Conservation (phyloP, 2,329 filamentous ascomycete species). For the Arthroderma uncinatum region DNA sequence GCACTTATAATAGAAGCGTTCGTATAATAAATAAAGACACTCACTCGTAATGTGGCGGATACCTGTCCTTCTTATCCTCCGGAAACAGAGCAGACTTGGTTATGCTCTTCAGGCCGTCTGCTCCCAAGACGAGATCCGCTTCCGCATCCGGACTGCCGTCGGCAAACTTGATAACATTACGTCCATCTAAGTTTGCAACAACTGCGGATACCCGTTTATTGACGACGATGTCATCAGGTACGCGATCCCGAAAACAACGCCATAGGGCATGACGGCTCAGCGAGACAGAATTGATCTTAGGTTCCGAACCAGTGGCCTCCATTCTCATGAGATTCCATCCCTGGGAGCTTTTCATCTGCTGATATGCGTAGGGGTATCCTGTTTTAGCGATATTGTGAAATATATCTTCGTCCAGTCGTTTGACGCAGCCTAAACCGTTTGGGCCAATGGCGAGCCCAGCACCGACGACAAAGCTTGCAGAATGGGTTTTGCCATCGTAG, state of each 20-base stretch:
- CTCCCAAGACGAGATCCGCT: slow-evolving; percentile 35
- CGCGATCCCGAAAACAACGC: slow-evolving; percentile 26
- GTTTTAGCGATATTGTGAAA: slow-evolving; percentile 23
- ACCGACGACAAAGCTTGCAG: slow-evolving; percentile 28
- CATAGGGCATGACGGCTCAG: slow-evolving; percentile 32
- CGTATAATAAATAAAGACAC: slow-evolving; percentile 7
- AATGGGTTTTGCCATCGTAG: slow-evolving; percentile 19
- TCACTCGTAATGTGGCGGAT: slow-evolving; percentile 33
- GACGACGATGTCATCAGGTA: slow-evolving; percentile 27
- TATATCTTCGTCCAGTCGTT: slow-evolving; percentile 28
- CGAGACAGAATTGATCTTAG: slow-evolving; percentile 24
- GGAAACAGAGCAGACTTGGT: slow-evolving; percentile 30
- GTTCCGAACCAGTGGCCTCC: slow-evolving; percentile 10
- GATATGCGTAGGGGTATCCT: slow-evolving; percentile 27
- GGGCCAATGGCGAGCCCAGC: slow-evolving; percentile 30
- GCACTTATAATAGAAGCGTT: not conserved
- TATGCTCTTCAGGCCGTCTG: slow-evolving; percentile 33
- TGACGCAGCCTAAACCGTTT: slow-evolving; percentile 32
- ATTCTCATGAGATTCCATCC: slow-evolving; percentile 26
- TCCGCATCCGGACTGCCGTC: slow-evolving; percentile 25
- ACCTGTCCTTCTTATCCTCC: slow-evolving; percentile 23
- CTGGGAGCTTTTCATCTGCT: slow-evolving; percentile 27
- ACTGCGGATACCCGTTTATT: slow-evolving; percentile 26
- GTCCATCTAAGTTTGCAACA: slow-evolving; percentile 17
- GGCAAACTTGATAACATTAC: slow-evolving; percentile 25